Percentiles rank a stretch among this genome's conserved stretches.
Evolutionary conservation across 371 early-diverging fungal species (phyloP).

Genomic region (Apophysomyces sp.): DNA sequence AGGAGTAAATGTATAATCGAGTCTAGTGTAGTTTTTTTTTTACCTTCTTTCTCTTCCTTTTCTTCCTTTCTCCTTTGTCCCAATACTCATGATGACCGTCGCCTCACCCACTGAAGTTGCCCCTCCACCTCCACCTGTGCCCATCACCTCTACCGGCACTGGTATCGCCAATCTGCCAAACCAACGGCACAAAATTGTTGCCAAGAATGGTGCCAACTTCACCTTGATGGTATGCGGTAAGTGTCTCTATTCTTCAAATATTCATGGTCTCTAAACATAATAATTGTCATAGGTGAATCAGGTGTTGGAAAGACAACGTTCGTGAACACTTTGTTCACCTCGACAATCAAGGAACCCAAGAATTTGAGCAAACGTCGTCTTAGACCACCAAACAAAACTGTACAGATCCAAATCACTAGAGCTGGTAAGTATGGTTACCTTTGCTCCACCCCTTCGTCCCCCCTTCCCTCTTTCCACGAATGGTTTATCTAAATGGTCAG

Average conservation of each 20-base stretch:
- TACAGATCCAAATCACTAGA: constrained; percentile 92
- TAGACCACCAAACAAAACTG: constrained; percentile 86
- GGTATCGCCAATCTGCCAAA: constrained; percentile 99
- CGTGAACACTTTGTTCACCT: constrained; percentile 88
- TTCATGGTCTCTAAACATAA: background rate
- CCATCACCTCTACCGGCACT: constrained; percentile 67
- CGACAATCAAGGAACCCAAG: constrained; percentile 85
- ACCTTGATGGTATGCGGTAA: constrained; percentile 97
- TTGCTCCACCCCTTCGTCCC: too few relatives aligned
- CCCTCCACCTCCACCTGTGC: constrained; percentile 40
- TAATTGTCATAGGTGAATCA: constrained; percentile 33
- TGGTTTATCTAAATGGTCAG: background rate
- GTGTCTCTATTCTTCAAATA: constrained; percentile 13
- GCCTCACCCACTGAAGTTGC: constrained; percentile 33
- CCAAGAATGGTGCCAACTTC: constrained; percentile 92
- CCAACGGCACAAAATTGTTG: constrained; percentile 95
- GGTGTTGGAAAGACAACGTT: constrained; percentile 91
- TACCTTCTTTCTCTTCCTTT: constrained; percentile 4
- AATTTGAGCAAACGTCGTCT: constrained; percentile 79
- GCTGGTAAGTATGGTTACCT: constrained; percentile 60
- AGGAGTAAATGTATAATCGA: constrained; percentile 1
- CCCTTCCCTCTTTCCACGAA: too few relatives aligned
- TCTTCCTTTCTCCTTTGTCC: constrained; percentile 1
- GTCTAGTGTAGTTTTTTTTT: background rate
- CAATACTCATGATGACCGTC: constrained; percentile 14